Conservation (phyloP, 371 early-diverging fungal genomes). For the Circinella umbellata region DNA sequence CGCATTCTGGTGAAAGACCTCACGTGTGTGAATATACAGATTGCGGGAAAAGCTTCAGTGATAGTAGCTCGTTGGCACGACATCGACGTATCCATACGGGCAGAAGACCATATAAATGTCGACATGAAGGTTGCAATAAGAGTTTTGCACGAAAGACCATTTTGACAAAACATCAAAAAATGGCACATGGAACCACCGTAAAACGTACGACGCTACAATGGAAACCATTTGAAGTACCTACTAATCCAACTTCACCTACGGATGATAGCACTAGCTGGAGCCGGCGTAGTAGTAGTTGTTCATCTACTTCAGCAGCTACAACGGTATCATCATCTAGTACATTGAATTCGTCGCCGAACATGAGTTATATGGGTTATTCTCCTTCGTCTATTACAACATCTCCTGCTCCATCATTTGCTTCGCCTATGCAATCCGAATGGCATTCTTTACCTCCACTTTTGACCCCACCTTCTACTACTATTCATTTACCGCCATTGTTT, state of each 20-base stretch:
- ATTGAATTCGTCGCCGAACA: no score
- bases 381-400: slow-evolving; percentile 8
- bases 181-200: slow-evolving; percentile 34
- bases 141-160: slow-evolving; percentile 74
- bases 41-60: slow-evolving; percentile 69
- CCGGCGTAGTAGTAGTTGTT: not conserved
- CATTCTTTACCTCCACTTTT: slow-evolving; percentile 6
- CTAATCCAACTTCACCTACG: not conserved
- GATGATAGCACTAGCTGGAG: not conserved
- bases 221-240: slow-evolving; percentile 39
- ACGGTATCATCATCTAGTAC: not conserved
- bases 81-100: slow-evolving; percentile 74
- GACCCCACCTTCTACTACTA: not conserved
- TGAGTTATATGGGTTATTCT: not conserved
- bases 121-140: slow-evolving; percentile 63
- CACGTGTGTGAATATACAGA: slow-evolving; percentile 68
- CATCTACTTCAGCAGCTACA: not conserved
- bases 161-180: slow-evolving; percentile 66
- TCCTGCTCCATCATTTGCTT: slow-evolving; percentile 12
- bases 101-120: slow-evolving; percentile 73
- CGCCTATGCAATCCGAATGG: slow-evolving; percentile 5
- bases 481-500: slow-evolving; percentile 6
- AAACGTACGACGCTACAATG: slow-evolving; percentile 51
- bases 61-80: slow-evolving; percentile 61
- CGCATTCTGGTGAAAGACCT: slow-evolving; percentile 83